phyloP scores from a whole-genome alignment of 2,329 filamentous ascomycete species.

The Triangularia setosa region DNA sequence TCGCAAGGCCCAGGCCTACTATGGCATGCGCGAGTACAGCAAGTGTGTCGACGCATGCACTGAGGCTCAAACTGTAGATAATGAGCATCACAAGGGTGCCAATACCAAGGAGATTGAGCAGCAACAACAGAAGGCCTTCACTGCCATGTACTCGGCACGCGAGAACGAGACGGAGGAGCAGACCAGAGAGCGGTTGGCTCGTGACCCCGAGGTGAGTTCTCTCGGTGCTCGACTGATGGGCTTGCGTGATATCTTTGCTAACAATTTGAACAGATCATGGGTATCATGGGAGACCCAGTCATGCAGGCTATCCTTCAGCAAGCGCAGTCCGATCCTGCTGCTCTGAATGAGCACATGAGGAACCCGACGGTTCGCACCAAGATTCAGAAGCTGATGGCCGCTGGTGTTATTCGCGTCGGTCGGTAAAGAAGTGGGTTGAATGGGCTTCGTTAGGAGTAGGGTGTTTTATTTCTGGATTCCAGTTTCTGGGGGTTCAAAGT shows the following conservation, averaged over 20 bases:
- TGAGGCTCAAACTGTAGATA: conserved; percentile 74
- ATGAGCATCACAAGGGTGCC: conserved; percentile 62
- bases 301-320: conserved; percentile 98
- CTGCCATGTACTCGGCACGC: conserved; percentile 83
- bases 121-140: conserved; percentile 88
- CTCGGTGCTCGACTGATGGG: not conserved
- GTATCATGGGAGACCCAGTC: conserved; percentile 89
- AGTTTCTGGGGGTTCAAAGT: not conserved
- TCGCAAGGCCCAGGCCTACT: conserved; percentile 90
- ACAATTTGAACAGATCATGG: conserved; percentile 60
- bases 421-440: conserved; percentile 17
- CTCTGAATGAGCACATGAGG: conserved; percentile 94
- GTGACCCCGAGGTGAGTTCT: conserved; percentile 77
- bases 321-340: conserved; percentile 87
- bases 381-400: conserved; percentile 91
- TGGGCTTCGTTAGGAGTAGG: not conserved
- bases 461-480: not conserved
- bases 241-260: conserved; percentile 27
- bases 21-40: conserved; percentile 97
- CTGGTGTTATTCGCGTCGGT: conserved; percentile 83
- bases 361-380: conserved; percentile 81
- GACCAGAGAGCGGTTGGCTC: conserved; percentile 84
- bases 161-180: conserved; percentile 96
- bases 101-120: conserved; percentile 89
- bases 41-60: conserved; percentile 87